Evolutionary conservation across 2,329 filamentous ascomycete species (phyloP), one percentile per base, ranked within the genome.

Genomic region (Fusarium succisae): DNA sequence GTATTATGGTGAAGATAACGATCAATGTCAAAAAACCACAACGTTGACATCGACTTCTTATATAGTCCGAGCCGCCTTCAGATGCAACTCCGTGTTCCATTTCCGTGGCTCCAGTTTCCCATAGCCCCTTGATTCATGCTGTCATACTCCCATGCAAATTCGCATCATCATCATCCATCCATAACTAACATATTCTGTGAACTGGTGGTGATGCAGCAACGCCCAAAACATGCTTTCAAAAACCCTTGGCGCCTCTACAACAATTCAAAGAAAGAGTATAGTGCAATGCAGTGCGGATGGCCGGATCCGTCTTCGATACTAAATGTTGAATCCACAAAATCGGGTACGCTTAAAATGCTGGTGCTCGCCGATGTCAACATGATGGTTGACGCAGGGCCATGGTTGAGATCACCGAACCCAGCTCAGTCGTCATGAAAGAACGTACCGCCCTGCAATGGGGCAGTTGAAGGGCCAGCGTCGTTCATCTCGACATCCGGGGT

Each of bases 401-500:
- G 61, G 45, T 69, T 54, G 37, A 58, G 24, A 60, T 47, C 44
- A 45, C 28, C 18, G 41, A n/a, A 24, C 44, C 24, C 37, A 54
- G 37, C 24, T 79, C 77, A 84, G 61, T 87, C 82, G 66, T 88
- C 86, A 63, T 85, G 84, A 78, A 89, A 89, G 75, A 89, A 89
- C 2, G 84, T 86, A 50, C 83, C 83, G 54, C 83, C 83, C 63
- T 84, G 84, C 24, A 88, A 81, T 20, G 88, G 87, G 14, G 88
- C 88, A 5, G 88, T 88, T 14, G 87, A 87, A 12, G 88, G 87
- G 11, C 86, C 87, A 28, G 86, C 87, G 69, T 91, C 89, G 44
- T 84, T 80, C 89, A 90, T 90, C 28, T 87, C 86, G 37, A 90
- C 82, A 63, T 90, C 89, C 59, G 86, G 84, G 37, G 78, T 81